Percentiles rank a stretch among this genome's conserved stretches.
Conservation (phyloP, 805 yeast genomes). For the Yamadazyma philogaea region DNA sequence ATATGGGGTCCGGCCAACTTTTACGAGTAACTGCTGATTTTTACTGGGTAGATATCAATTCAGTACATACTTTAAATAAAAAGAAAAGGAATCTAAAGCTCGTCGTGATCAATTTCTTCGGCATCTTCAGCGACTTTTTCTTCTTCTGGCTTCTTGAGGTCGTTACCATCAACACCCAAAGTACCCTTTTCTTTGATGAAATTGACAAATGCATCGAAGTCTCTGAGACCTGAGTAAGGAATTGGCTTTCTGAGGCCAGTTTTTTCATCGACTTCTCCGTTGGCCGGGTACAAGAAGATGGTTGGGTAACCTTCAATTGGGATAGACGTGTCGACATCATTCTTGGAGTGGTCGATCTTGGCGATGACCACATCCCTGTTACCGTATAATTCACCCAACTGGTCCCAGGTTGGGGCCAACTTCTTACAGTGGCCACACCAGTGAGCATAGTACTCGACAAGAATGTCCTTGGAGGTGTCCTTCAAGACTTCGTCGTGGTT, state of each 20-base stretch:
- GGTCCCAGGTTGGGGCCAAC: conserved; percentile 84
- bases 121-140: conserved; percentile 20
- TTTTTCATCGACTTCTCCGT: conserved; percentile 39
- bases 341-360: conserved; percentile 82
- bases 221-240: conserved; percentile 67
- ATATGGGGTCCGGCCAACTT: conserved; percentile 51
- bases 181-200: conserved; percentile 73
- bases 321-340: conserved; percentile 71
- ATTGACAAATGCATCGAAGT: conserved; percentile 61
- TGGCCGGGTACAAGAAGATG: conserved; percentile 82
- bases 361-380: conserved; percentile 61
- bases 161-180: conserved; percentile 53
- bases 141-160: conserved; percentile 24
- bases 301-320: conserved; percentile 92
- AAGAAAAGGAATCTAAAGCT: conserved; percentile 25
- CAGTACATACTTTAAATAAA: neutral
- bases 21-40: conserved; percentile 2
- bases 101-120: conserved; percentile 34
- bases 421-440: conserved; percentile 98
- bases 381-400: conserved; percentile 72
- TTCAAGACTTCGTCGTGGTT: conserved; percentile 69
- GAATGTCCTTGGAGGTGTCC: conserved; percentile 59
- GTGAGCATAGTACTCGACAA: conserved; percentile 93
- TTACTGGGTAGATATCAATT: neutral
- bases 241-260: conserved; percentile 52